Base-by-base conservation (phyloP, 768 basidiomycete genomes). In the Boletus reticuloceps region DNA sequence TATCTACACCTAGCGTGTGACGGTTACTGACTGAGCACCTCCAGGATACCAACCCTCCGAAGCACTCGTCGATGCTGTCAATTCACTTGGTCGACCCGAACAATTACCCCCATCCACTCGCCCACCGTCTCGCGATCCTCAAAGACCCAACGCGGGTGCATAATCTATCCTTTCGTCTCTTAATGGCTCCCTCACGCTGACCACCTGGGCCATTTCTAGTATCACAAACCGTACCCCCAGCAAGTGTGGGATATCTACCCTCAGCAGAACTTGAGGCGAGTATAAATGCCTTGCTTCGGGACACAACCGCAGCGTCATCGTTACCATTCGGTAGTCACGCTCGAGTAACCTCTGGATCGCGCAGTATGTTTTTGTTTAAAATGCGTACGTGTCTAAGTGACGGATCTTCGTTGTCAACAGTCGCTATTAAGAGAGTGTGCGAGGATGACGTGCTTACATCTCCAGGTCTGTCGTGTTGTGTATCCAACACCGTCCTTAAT, bases 31-130 rank as follows among this genome's bases (percentile, higher is more conserved):
- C 9, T 5, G 5, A 16, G 9, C 14, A 1, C 22, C n/a, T 31
- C 36, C 40, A 65, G 61, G 25, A 40, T 57, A 65, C 9, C 22
- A 53, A 31, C 64, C 58, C 6, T 58, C 64, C 1, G 36, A 38
- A 34, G 53, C 59, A 10, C 58, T 66, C 25, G 7, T 58, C 10
- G 56, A 66, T 0, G 61, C 64, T 6, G 25, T 60, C 17, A 38
- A 52, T 25, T 46, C 46, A 5, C 57, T 52, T 10, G 4, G 13
- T 25, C 51, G 2, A 36, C 10, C 45, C 5, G 50, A 51, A 6
- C 36, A 43, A 32, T 27, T 16, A 3, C 38, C 32, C 16, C 12
- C 34, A 17, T 39, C 38, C 4, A 17, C 41, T 41, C 16, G 2
- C 34, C 10, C 17, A 12, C 34, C 5, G 6, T 7, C 34, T 22